Conservation (phyloP, 225 moss, liverwort and hornwort species). For the Pseudisothecium myosuroides region DNA sequence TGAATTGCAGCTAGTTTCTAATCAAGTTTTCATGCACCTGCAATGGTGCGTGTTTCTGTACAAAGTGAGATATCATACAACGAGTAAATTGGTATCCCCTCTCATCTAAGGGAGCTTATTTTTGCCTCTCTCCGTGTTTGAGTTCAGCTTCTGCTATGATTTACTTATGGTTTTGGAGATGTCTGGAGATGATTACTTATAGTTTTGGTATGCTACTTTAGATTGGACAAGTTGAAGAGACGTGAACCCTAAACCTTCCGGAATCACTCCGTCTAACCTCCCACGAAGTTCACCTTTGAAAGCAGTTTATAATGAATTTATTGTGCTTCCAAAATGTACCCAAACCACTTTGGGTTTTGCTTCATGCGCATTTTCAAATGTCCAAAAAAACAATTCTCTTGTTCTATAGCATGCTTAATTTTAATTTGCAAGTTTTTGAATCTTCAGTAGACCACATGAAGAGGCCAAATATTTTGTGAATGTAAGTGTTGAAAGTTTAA, state of each 20-base stretch:
- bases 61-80: constrained; percentile 7
- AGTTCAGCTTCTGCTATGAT: background rate
- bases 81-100: constrained; percentile 4
- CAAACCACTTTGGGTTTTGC: background rate
- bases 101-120: background rate
- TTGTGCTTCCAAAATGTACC: background rate
- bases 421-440: background rate
- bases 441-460: background rate
- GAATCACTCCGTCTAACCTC: background rate
- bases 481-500: background rate
- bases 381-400: background rate
- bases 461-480: background rate
- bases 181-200: no score
- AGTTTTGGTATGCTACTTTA: background rate
- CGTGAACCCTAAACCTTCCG: no score
- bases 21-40: background rate
- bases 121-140: background rate
- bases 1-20: constrained; percentile 1
- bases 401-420: background rate
- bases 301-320: background rate
- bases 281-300: background rate
- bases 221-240: background rate
- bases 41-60: constrained; percentile 7
- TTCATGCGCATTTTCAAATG: background rate
- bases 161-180: background rate